Evolutionary conservation across 495 filamentous ascomycete genomes (phyloP).

Genomic region (Aspergillus panamensis): DNA sequence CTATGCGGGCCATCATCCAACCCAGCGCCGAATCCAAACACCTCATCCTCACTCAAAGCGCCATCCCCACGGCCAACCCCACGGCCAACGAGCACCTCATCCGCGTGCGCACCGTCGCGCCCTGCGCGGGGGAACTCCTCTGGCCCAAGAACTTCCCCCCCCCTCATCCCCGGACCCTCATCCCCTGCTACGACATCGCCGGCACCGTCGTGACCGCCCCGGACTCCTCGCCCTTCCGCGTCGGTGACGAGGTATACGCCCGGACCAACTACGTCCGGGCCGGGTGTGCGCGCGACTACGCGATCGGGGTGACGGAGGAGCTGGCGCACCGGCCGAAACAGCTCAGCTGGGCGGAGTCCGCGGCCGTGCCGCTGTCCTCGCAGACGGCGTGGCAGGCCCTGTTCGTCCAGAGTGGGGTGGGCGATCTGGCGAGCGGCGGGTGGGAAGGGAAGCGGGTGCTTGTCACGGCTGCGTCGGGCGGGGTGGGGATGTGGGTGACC

Average conservation of each 20-base stretch:
- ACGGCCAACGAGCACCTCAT: slow-evolving; percentile 46
- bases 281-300: slow-evolving; percentile 44
- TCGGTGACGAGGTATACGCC: slow-evolving; percentile 49
- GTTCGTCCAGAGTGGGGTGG: slow-evolving; percentile 39
- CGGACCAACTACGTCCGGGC: slow-evolving; percentile 38
- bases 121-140: slow-evolving; percentile 52
- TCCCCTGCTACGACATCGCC: slow-evolving; percentile 52
- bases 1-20: slow-evolving; percentile 5
- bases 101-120: slow-evolving; percentile 45
- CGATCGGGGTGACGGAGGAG: slow-evolving; percentile 44
- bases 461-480: slow-evolving; percentile 49
- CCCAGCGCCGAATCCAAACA: slow-evolving; percentile 9
- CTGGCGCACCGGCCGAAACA: slow-evolving; percentile 37
- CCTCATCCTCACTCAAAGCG: slow-evolving; percentile 11
- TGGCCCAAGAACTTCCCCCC: slow-evolving; percentile 48
- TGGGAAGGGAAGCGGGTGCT: slow-evolving; percentile 41
- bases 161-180: slow-evolving; percentile 27
- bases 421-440: background rate
- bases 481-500: slow-evolving; percentile 55
- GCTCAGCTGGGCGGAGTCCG: slow-evolving; percentile 44
- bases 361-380: slow-evolving; percentile 45
- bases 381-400: slow-evolving; percentile 52
- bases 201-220: slow-evolving; percentile 46
- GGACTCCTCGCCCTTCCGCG: slow-evolving; percentile 39
- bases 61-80: slow-evolving; percentile 24